Conservation (phyloP, 2,329 filamentous ascomycete genomes). For the Thermothelomyces thermophilus region DNA sequence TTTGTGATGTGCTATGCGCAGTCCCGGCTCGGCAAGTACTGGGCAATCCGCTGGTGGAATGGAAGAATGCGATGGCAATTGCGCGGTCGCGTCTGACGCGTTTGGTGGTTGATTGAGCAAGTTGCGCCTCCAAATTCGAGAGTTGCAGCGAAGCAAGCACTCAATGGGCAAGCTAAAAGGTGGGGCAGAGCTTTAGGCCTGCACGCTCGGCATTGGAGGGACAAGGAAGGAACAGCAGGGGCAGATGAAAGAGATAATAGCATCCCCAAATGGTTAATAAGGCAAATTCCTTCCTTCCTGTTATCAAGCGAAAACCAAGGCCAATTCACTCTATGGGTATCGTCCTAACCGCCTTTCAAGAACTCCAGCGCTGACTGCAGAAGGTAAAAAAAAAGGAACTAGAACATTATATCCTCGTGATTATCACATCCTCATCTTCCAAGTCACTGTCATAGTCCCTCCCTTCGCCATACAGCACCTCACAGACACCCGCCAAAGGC, state of each 20-base stretch:
- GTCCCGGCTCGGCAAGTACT: neutral
- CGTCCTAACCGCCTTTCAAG: too few relatives aligned
- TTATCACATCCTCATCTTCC: conserved; percentile 16
- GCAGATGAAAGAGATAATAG: too few relatives aligned
- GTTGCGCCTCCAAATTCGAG: conserved; percentile 18
- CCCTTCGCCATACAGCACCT: conserved; percentile 75
- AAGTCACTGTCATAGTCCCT: conserved; percentile 24
- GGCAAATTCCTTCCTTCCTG: too few relatives aligned
- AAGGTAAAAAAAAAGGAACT: too few relatives aligned
- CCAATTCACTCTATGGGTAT: too few relatives aligned
- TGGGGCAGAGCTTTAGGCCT: neutral
- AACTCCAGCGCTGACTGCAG: too few relatives aligned
- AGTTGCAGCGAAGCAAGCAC: neutral
- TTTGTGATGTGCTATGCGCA: neutral
- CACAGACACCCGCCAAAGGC: conserved; percentile 87
- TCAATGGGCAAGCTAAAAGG: neutral
- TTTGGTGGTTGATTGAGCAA: neutral
- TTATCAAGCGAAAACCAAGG: too few relatives aligned
- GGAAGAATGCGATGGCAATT: conserved; percentile 1
- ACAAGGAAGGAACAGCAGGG: too few relatives aligned
- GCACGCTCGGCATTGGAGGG: conserved; percentile 4
- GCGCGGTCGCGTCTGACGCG: conserved; percentile 5
- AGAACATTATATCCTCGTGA: conserved; percentile 19
- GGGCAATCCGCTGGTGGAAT: neutral
- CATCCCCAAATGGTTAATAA: too few relatives aligned